Evolutionary conservation across 306 rosid genomes (phyloP).

Genomic region (Trifolium fragiferum): DNA sequence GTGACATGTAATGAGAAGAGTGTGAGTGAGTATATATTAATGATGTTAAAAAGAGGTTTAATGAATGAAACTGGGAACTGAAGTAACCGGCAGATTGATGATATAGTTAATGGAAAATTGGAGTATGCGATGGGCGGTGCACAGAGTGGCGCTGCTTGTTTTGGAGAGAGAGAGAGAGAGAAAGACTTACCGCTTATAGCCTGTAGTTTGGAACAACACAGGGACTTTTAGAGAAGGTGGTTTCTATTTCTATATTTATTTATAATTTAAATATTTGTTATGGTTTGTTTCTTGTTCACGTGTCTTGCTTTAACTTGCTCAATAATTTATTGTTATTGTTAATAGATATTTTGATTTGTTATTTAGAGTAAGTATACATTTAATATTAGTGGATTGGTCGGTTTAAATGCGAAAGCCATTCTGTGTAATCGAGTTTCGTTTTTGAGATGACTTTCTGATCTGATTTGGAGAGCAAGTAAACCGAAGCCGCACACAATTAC

Average conservation of each 20-base stretch:
- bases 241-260: neutral
- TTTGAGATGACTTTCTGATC: neutral
- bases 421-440: neutral
- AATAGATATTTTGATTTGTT: neutral
- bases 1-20: neutral
- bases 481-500: neutral
- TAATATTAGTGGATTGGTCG: neutral
- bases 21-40: neutral
- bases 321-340: neutral
- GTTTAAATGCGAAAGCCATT: neutral
- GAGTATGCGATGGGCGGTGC: constrained; percentile 44
- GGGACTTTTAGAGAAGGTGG: neutral
- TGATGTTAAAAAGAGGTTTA: constrained; percentile 2
- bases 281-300: neutral
- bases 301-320: neutral
- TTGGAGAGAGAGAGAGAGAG: neutral
- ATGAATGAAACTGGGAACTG: constrained; percentile 7
- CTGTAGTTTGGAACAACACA: constrained; percentile 7
- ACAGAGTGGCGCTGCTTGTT: constrained; percentile 40
- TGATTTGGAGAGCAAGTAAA: constrained; percentile 28
- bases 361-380: neutral
- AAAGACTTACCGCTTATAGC: neutral
- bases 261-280: neutral
- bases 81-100: neutral
- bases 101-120: neutral